Evolutionary conservation across 2,329 filamentous ascomycete genomes (phyloP), one percentile per base, ranked within the genome.

Genomic region (Xylaria digitata): DNA sequence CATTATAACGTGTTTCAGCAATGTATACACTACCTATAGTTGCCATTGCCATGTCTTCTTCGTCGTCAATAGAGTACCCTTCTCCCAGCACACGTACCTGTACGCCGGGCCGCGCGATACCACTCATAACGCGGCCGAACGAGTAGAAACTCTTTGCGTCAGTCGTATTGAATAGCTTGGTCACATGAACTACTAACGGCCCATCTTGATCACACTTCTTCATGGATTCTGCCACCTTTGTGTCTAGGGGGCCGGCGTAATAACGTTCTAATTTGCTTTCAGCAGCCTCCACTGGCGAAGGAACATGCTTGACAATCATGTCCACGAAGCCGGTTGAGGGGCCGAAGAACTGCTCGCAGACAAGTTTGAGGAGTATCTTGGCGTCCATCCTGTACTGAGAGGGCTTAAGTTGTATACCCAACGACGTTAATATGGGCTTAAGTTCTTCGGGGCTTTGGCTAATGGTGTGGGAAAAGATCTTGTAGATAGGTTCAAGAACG

Each of bases 291-390:
- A 89, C 83, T 0, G 96, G 95, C 6, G 95, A 97, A 1, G 96
- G 96, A 56, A 98, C 84, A 78, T 99, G 94, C 72, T 92, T 85
- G 9, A 94, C 88, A 66, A 98, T 82, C 96, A 99, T 98, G 78
- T 99, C 96, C 45, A 98, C 94, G 73, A 99, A 97, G 0, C 94
- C 94, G 19, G 87, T 89, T 1, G 94, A 92, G 8, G 92, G 89
- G 0, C 96, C 96, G 75, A 99, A 99, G 82, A 98, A 99, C 76
- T 97, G 93, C 77, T 93, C 92, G 78, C 95, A 98, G 6, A 97
- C 94, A 58, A 96, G 82, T 76, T 92, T 94, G 63, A 99, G 85
- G 17, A 99, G 86, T 43, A 94, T 91, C 73, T 92, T 96, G 4
- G 96, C 94, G 77, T 99, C 95, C 1, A 90, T 88, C 79, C 91